A percentile compares a stretch with the other conserved stretches of the same genome.
Evolutionary conservation across 345 rosid genomes (phyloP).

Genomic region (Luvunga scandens): DNA sequence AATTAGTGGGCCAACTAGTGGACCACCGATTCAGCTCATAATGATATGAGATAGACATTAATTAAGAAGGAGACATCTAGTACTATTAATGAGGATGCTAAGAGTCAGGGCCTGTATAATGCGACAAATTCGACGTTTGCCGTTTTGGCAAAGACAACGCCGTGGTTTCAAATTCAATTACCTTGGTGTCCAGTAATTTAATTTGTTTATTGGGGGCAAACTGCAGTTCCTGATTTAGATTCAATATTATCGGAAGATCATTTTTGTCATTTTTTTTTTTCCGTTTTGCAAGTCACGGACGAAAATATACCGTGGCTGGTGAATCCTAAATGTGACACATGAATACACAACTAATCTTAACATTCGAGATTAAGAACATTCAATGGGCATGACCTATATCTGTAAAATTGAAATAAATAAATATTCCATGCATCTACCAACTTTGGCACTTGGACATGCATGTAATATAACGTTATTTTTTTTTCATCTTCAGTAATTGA

Average conservation of each 20-base stretch:
- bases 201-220: background rate
- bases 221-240: background rate
- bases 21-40: conserved; percentile 9
- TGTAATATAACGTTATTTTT: background rate
- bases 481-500: too few species aligned
- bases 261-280: too few species aligned
- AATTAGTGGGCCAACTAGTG: background rate
- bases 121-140: conserved; percentile 21
- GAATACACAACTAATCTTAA: background rate
- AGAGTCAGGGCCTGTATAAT: background rate
- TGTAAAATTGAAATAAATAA: background rate
- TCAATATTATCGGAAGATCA: background rate
- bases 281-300: conserved; percentile 4
- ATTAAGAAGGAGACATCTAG: conserved; percentile 4
- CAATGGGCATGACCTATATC: background rate
- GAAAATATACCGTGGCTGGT: background rate
- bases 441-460: background rate
- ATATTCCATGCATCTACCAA: background rate
- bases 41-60: conserved; percentile 2
- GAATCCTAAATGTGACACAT: background rate
- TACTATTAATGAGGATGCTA: background rate
- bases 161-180: background rate
- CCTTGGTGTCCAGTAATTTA: background rate
- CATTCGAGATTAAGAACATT: background rate
- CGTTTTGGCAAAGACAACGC: conserved; percentile 8